Conservation (phyloP, 805 yeast genomes). For the Clavispora phyllophila region DNA sequence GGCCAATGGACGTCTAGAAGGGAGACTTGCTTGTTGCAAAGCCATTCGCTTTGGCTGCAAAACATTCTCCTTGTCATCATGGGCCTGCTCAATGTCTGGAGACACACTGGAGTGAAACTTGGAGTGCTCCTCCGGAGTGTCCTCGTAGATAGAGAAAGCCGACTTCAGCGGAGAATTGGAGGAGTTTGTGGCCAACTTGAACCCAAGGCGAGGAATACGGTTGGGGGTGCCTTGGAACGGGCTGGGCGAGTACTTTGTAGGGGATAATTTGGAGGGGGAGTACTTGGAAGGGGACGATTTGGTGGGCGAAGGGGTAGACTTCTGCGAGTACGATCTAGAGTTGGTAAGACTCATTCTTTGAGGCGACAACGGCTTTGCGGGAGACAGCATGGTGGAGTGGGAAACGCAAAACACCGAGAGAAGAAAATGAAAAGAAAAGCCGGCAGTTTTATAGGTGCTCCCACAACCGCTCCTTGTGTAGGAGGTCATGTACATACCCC, state of each 20-base stretch:
- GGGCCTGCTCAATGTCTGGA: constrained; percentile 4
- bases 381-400: neutral
- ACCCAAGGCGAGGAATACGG: neutral
- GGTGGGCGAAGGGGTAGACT: constrained; percentile 8
- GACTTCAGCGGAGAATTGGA: constrained; percentile 3
- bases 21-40: constrained; percentile 5
- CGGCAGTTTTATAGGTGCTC: neutral
- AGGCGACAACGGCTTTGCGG: constrained; percentile 12
- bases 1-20: constrained; percentile 23
- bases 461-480: neutral
- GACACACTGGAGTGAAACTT: constrained; percentile 8
- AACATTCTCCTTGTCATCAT: constrained; percentile 39
- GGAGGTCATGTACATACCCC: constrained; percentile 1
- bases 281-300: constrained; percentile 7
- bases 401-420: neutral
- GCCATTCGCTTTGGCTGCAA: constrained; percentile 27
- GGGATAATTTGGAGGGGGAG: constrained; percentile 12
- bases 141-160: constrained; percentile 14
- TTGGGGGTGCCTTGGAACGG: constrained; percentile 7
- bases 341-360: constrained; percentile 13
- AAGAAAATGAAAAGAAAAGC: neutral
- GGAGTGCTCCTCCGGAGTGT: constrained; percentile 10
- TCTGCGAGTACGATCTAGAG: constrained; percentile 8
- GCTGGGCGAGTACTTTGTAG: constrained; percentile 3
- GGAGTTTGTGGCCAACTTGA: constrained; percentile 9